Conservation (phyloP, 192 early-diverging fungal species). For the Helicostylum pulchrum region DNA sequence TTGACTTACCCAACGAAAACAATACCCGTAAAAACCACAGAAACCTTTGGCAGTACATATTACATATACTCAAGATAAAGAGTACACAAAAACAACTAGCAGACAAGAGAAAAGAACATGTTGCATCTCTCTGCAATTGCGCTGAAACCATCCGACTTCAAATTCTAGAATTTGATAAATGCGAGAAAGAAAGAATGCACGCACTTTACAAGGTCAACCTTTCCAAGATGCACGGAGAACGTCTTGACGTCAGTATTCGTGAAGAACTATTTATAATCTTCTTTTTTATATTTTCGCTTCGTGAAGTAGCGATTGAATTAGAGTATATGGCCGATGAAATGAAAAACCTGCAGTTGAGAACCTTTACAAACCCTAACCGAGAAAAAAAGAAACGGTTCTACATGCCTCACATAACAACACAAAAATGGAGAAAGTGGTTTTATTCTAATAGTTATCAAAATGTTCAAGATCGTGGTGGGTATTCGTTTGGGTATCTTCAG, state of each 20-base stretch:
- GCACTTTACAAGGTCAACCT: conserved; percentile 3
- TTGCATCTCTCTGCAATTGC: conserved; percentile 16
- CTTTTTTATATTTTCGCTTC: conserved; percentile 47
- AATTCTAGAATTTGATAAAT: conserved; percentile 24
- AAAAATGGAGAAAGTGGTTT: conserved; percentile 33
- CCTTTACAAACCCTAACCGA: background rate
- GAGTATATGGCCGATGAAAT: conserved; percentile 11
- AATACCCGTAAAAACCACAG: background rate
- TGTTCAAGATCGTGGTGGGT: conserved; percentile 20
- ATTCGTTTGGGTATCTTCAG: conserved; percentile 17
- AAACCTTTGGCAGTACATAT: conserved; percentile 10
- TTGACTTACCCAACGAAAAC: conserved; percentile 11
- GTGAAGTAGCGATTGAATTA: conserved; percentile 47
- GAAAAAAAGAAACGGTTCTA: conserved; percentile 29
- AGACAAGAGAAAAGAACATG: background rate
- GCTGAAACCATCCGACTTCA: conserved; percentile 8
- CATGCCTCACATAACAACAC: conserved; percentile 25
- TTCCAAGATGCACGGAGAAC: background rate
- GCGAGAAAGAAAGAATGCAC: conserved; percentile 23
- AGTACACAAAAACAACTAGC: background rate
- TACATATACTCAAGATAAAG: conserved; percentile 17
- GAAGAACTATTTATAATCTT: conserved; percentile 52
- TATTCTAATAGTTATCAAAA: conserved; percentile 21
- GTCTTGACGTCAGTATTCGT: conserved; percentile 23
- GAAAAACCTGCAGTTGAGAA: background rate